phyloP scores from a whole-genome alignment of 2,329 filamentous ascomycete species.

The Sodiomyces alkalinus region DNA sequence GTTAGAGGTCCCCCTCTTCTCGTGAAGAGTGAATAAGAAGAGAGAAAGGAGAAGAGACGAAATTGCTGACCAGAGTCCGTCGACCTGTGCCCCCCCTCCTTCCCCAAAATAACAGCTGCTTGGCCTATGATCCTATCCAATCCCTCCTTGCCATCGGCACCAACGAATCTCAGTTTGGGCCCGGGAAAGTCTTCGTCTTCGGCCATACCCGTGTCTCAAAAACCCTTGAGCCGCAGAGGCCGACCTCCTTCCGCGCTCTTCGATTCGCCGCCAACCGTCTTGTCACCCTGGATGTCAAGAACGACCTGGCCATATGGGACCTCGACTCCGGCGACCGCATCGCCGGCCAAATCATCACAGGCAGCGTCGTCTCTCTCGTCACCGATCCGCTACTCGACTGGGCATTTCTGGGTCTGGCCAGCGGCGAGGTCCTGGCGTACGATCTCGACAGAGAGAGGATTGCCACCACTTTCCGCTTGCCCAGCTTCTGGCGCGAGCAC shows the following conservation, averaged over 20 bases:
- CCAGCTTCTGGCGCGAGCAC: constrained; percentile 70
- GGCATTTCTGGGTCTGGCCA: constrained; percentile 70
- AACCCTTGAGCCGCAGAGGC: constrained; percentile 53
- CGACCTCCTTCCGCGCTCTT: constrained; percentile 59
- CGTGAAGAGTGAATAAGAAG: too few species aligned
- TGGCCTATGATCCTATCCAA: constrained; percentile 88
- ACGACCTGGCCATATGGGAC: constrained; percentile 75
- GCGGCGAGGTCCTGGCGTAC: constrained; percentile 79
- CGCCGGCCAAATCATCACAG: constrained; percentile 60
- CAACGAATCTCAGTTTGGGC: constrained; percentile 70
- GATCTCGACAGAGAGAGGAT: constrained; percentile 73
- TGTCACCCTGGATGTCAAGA: constrained; percentile 69
- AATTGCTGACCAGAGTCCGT: constrained; percentile 2
- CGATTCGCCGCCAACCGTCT: constrained; percentile 81
- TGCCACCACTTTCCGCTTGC: constrained; percentile 57
- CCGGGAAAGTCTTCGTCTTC: constrained; percentile 78
- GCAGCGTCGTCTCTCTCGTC: constrained; percentile 55
- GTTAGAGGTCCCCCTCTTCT: constrained; percentile 26
- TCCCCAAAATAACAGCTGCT: constrained; percentile 36
- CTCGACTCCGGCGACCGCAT: constrained; percentile 53
- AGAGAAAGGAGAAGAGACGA: too few species aligned
- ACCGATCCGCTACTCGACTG: constrained; percentile 90
- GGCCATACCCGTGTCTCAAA: constrained; percentile 70
- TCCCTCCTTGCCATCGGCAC: constrained; percentile 88
- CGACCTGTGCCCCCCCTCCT: too few species aligned